Evolutionary conservation across 129 eudicot species (phyloP).

Genomic region (Logfia minima): DNA sequence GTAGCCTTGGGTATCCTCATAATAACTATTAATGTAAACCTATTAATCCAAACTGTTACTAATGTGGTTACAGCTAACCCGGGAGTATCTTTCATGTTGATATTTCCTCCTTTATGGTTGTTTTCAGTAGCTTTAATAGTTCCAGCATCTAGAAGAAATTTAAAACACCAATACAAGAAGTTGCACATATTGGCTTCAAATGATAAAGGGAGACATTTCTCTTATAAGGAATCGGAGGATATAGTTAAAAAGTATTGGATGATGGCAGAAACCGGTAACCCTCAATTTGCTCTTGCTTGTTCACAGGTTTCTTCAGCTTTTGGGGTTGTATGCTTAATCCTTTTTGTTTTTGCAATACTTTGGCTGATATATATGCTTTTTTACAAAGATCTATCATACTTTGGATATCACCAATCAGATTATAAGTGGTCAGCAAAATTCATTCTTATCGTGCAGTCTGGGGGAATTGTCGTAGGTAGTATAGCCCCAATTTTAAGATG

Average conservation of each 20-base stretch:
- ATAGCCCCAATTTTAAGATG: constrained; percentile 31
- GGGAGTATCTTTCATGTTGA: background rate
- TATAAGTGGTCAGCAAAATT: constrained; percentile 11
- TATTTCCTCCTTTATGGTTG: background rate
- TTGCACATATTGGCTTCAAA: background rate
- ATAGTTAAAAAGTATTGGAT: background rate
- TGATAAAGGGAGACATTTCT: background rate
- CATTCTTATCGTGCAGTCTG: background rate
- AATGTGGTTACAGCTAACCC: too few species aligned
- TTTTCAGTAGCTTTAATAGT: constrained; percentile 14
- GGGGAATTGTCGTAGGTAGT: background rate
- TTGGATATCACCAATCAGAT: background rate
- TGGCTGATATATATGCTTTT: background rate
- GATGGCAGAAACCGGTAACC: constrained; percentile 15
- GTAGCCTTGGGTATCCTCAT: constrained; percentile 7
- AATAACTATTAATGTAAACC: constrained; percentile 19
- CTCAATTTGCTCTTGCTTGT: constrained; percentile 31
- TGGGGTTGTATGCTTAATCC: background rate
- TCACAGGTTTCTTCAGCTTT: constrained; percentile 21
- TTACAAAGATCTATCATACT: too few species aligned
- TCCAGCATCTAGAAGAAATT: constrained; percentile 12
- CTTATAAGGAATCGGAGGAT: background rate
- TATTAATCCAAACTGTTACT: background rate
- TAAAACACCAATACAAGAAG: background rate
- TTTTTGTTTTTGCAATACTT: background rate